phyloP scores from a whole-genome alignment of 352 stramenopile species.

The Globisporangium cystogenes region DNA sequence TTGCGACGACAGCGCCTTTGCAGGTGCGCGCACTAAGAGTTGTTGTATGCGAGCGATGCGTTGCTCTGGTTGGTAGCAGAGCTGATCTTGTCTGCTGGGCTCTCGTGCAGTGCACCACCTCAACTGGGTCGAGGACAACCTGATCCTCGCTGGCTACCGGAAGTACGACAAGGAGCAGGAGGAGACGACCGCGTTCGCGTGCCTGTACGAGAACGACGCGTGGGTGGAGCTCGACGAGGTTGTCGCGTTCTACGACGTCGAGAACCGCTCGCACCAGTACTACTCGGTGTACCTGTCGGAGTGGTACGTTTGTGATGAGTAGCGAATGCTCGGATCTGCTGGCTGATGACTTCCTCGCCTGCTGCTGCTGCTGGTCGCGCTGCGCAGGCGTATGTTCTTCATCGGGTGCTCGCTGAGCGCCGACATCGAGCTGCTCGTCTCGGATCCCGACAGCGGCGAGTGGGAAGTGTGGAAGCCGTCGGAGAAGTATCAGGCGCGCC shows the following conservation, averaged over 20 bases:
- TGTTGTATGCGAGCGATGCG: no score
- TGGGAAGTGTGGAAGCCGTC: constrained; percentile 73
- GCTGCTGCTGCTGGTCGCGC: neutral
- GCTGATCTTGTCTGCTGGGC: neutral
- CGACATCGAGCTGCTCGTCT: constrained; percentile 74
- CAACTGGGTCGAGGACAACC: constrained; percentile 64
- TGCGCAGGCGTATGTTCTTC: constrained; percentile 73
- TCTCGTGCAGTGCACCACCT: constrained; percentile 46
- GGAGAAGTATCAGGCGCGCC: constrained; percentile 67
- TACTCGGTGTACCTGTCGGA: constrained; percentile 59
- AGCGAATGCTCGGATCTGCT: neutral
- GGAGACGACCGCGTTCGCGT: constrained; percentile 46
- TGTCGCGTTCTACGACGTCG: constrained; percentile 57
- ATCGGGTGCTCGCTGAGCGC: constrained; percentile 69
- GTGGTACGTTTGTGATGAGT: constrained; percentile 28
- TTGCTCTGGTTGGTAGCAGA: neutral
- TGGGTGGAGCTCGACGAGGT: constrained; percentile 55
- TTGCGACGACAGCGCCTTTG: constrained; percentile 26
- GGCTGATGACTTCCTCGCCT: neutral
- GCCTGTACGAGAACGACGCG: constrained; percentile 45
- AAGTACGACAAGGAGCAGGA: constrained; percentile 46
- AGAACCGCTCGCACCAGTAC: constrained; percentile 50
- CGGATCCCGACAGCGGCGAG: constrained; percentile 44
- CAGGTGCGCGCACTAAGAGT: constrained; percentile 16
- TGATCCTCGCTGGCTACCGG: constrained; percentile 57